Conservation (phyloP, 2,329 filamentous ascomycete genomes). For the Rutstroemia sp. region DNA sequence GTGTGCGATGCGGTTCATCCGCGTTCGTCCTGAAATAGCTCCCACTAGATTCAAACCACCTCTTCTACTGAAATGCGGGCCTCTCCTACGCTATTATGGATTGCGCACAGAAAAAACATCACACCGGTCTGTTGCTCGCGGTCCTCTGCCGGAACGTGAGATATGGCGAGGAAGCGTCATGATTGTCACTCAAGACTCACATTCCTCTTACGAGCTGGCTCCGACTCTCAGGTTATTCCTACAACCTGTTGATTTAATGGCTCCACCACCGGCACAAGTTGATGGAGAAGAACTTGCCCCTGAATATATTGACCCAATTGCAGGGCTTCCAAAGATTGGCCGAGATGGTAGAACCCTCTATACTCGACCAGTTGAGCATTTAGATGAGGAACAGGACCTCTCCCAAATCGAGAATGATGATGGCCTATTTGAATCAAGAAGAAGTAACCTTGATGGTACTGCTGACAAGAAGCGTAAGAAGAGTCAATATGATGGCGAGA, state of each 20-base stretch:
- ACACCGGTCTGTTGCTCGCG: conserved; percentile 30
- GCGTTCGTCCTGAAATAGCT: conserved; percentile 28
- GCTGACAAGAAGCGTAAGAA: conserved; percentile 44
- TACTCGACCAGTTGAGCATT: conserved; percentile 79
- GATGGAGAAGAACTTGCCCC: conserved; percentile 59
- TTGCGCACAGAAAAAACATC: conserved; percentile 54
- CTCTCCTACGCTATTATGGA: conserved; percentile 82
- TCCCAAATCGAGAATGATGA: conserved; percentile 73
- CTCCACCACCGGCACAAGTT: conserved; percentile 66
- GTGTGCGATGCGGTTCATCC: conserved; percentile 30
- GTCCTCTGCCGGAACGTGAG: conserved; percentile 50
- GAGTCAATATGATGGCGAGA: conserved; percentile 67
- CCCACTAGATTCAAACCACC: conserved; percentile 74
- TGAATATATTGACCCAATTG: conserved; percentile 83
- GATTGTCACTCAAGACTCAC: conserved; percentile 84
- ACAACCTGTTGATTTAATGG: conserved; percentile 75
- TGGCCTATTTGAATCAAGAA: conserved; percentile 70
- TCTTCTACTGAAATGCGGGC: conserved; percentile 83
- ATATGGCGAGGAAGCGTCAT: conserved; percentile 91
- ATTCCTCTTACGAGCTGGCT: conserved; percentile 75
- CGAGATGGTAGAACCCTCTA: conserved; percentile 81
- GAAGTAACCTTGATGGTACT: conserved; percentile 45
- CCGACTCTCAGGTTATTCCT: conserved; percentile 80
- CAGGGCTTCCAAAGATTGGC: conserved; percentile 78
- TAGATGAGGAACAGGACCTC: conserved; percentile 70